Base-by-base conservation (phyloP, 306 rosid genomes). In the Acmispon strigosus region DNA sequence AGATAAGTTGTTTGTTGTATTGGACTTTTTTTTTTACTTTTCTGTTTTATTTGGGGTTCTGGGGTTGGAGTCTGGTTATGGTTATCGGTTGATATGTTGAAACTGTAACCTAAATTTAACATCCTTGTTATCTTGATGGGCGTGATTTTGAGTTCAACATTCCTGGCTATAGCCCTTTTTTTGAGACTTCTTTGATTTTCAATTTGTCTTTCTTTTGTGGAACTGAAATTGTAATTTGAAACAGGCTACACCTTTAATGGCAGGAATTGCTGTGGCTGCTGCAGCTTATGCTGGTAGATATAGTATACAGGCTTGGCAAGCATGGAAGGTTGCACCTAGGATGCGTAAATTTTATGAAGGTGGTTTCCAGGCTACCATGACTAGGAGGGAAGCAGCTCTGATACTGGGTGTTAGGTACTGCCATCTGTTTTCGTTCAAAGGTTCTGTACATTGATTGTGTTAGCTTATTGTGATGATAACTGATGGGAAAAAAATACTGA, bases 241-340 rank as follows among this genome's bases (percentile, higher is more conserved):
- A 64, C 77, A 92, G 96, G 83, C 77, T 43, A 70, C 92, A 7
- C 90, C 95, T 1, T 74, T 92, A 47, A n/a, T 86, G 10, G 81
- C 92, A 7, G 95, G 95, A 68, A 0, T 86, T 43, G 89, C 86
- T 32, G 89, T 89, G 37, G 98, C 98, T 32, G 98, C 95, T 1
- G 85, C 95, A 56, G 98, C 98, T 47, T 89, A 83, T 77, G 98
- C 87, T 0, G 91, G 88, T n/a, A 84, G 75, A 64, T 88, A 80
- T 73, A 70, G 96, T n/a, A 83, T 92, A 41, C 75, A 29, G 54
- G 95, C 96, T 73, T 92, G 98, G 98, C 92, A 89, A 71, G 89
- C 81, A 89, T 84, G 80, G 57, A 75, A 8, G 92, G 69, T 2
- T 27, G 4, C 3, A 0, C 86, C 87, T 14, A 58, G 53, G 15